phyloP scores from a whole-genome alignment of 768 basidiomycete genomes.

The Podaxis sp. region DNA sequence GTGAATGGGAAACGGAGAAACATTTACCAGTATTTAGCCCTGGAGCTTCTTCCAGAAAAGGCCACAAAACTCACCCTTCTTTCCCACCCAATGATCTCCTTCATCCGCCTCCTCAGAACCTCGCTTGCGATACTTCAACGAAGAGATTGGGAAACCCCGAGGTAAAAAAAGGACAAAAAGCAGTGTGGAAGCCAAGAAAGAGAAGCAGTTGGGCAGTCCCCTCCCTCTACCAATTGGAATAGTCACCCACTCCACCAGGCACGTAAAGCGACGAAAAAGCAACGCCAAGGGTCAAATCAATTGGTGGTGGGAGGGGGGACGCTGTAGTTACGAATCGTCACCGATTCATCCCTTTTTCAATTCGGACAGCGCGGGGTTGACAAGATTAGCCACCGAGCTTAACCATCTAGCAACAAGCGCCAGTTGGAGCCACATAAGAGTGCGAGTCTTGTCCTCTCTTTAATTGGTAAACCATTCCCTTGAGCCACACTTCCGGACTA shows the following conservation, averaged over 20 bases:
- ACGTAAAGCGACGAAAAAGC: background rate
- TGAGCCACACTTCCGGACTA: background rate
- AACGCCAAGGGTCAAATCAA: background rate
- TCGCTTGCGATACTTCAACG: background rate
- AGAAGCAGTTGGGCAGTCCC: background rate
- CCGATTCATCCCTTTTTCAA: background rate
- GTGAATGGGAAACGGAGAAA: background rate
- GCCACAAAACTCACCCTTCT: background rate
- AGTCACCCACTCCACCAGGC: background rate
- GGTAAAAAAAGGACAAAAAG: background rate
- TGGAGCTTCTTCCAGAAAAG: background rate
- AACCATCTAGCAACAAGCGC: background rate
- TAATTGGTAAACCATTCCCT: background rate
- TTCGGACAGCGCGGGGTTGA: constrained; percentile 1
- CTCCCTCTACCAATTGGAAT: background rate
- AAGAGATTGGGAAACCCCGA: background rate
- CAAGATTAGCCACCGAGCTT: constrained; percentile 1
- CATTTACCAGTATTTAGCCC: background rate
- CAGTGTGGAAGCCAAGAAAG: background rate
- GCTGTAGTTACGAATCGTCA: background rate
- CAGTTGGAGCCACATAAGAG: background rate
- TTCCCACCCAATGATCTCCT: background rate
- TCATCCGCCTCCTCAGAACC: background rate
- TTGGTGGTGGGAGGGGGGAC: background rate
- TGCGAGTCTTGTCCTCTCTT: background rate